phyloP scores from a whole-genome alignment of 2,329 filamentous ascomycete genomes.

The Apiospora pterosperma region DNA sequence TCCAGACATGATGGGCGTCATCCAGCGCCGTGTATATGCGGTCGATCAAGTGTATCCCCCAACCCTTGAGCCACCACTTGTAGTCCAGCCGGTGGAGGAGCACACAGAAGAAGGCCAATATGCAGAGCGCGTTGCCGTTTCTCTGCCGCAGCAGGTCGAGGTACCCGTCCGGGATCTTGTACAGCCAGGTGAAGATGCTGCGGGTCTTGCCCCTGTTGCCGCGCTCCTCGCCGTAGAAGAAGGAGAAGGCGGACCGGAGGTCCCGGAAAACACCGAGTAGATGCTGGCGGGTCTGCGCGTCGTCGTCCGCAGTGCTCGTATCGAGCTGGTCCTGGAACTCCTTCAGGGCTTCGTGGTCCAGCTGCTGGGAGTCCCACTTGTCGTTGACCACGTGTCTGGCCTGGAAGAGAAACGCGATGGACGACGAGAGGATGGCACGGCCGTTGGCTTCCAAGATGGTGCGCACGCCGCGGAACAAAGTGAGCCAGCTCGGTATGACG shows the following conservation, averaged over 20 bases:
- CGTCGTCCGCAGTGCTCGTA: background rate
- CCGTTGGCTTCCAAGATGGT: background rate
- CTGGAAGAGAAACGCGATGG: background rate
- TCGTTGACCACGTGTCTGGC: background rate
- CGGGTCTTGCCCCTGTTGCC: background rate
- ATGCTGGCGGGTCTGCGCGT: background rate
- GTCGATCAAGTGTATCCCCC: background rate
- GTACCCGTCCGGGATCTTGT: conserved; percentile 19
- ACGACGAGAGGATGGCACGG: background rate
- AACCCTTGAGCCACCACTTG: background rate
- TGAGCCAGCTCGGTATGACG: background rate
- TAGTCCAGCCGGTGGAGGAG: background rate
- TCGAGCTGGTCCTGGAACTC: background rate
- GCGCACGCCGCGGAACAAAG: background rate
- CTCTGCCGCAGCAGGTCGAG: conserved; percentile 15
- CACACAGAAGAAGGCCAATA: background rate
- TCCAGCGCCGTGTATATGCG: background rate
- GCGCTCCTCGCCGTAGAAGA: background rate
- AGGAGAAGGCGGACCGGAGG: background rate
- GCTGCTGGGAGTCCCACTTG: background rate
- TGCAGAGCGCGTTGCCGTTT: background rate
- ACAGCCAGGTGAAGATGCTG: conserved; percentile 32
- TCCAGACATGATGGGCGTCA: background rate
- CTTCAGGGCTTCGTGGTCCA: background rate
- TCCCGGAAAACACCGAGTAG: background rate